Evolutionary conservation across 352 stramenopile species (phyloP).

Genomic region (Globisporangium orthogonon): DNA sequence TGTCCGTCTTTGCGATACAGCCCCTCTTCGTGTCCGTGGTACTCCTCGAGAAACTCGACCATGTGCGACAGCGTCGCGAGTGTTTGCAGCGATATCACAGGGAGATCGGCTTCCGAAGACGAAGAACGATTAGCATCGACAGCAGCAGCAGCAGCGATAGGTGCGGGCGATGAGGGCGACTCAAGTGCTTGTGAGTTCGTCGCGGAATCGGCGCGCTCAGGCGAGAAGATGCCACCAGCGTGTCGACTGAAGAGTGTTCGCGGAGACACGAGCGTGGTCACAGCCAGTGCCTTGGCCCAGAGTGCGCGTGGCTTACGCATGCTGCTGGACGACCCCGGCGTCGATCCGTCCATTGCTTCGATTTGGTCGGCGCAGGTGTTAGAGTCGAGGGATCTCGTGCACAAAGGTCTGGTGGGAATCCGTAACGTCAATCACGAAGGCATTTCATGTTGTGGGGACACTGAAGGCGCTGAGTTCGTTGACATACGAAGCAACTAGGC

Average conservation of each 20-base stretch:
- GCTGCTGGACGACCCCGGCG: not conserved
- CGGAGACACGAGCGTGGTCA: constrained; percentile 6
- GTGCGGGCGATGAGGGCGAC: too few species aligned
- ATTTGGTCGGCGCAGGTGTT: too few species aligned
- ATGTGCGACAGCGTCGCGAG: constrained; percentile 27
- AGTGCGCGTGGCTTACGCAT: not conserved
- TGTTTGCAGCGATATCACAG: constrained; percentile 25
- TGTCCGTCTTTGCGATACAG: constrained; percentile 36
- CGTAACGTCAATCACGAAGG: too few species aligned
- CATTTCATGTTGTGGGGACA: too few species aligned
- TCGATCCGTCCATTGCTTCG: not conserved
- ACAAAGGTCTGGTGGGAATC: too few species aligned
- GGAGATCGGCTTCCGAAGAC: not conserved
- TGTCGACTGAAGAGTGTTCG: not conserved
- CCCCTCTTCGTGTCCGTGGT: constrained; percentile 36
- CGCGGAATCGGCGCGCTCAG: too few species aligned
- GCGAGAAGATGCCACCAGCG: too few species aligned
- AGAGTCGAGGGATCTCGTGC: too few species aligned
- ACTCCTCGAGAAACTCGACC: constrained; percentile 39
- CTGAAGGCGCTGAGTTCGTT: too few species aligned
- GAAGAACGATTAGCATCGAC: not conserved
- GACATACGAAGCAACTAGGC: too few species aligned
- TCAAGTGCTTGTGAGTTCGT: too few species aligned
- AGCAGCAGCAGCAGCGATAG: not conserved
- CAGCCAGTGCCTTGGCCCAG: constrained; percentile 5